Conservation (phyloP, 2,329 filamentous ascomycete species). For the Talaromyces sp. region DNA sequence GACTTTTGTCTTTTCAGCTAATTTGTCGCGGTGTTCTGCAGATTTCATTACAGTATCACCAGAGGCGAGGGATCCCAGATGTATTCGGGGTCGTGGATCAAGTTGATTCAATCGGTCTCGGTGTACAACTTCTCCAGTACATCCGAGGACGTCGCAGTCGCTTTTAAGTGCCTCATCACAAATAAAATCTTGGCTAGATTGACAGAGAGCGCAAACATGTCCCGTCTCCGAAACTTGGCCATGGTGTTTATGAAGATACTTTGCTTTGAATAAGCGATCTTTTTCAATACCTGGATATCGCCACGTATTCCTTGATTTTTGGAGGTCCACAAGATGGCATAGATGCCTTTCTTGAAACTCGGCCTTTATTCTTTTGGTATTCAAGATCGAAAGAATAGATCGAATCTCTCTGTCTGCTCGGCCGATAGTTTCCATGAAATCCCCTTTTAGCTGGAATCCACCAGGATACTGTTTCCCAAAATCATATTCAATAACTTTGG, state of each 20-base stretch:
- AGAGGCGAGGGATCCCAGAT: conserved; percentile 26
- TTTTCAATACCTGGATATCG: conserved; percentile 6
- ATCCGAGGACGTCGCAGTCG: conserved; percentile 3
- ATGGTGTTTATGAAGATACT: conserved; percentile 9
- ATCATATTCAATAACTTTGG: conserved; percentile 21
- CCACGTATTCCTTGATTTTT: conserved; percentile 3
- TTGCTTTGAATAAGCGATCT: conserved; percentile 13
- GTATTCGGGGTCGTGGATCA: conserved; percentile 22
- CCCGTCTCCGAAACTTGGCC: neutral
- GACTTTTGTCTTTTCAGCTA: conserved; percentile 22
- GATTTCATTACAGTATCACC: conserved; percentile 36
- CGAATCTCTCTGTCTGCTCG: conserved; percentile 1
- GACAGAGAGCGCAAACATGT: neutral
- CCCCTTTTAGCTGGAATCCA: neutral
- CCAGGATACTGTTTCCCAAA: conserved; percentile 18
- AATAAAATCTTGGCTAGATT: neutral
- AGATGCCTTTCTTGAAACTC: neutral
- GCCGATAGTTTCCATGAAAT: neutral
- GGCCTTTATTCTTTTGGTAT: neutral
- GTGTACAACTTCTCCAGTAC: neutral
- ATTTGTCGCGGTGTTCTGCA: conserved; percentile 31
- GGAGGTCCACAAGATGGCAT: neutral
- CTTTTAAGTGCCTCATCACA: conserved; percentile 6
- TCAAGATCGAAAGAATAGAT: neutral
- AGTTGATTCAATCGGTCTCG: neutral